Base-by-base conservation (phyloP, 208 protist species). In the Trypanosoma avium region DNA sequence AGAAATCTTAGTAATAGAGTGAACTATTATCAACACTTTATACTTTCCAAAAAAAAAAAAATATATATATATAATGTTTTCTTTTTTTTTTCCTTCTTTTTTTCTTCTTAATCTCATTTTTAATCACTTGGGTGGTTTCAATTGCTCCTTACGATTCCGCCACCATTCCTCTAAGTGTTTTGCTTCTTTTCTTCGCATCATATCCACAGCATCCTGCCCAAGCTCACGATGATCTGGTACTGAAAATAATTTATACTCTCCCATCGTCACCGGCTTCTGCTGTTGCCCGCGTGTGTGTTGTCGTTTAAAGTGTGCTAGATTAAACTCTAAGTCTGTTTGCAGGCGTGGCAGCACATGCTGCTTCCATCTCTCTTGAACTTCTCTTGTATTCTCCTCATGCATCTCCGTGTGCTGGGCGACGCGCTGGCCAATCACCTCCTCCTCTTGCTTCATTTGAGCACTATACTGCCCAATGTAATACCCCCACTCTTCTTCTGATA, bases 251-350 rank as follows among this genome's bases (percentile, higher is more conserved):
- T 61, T 79, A 57, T 94, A 94, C 73, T 92, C 84, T 8, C 71
- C 66, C 56, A 90, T 36, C 50, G 68, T 75, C 36, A 79, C 75
- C 3, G 75, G 56, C 29, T 71, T 40, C 26, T n/a, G 27, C 22
- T 15, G 67, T 21, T 68, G 64, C n/a, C 79, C 79, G 21, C 54
- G 47, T 27, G 63, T 68, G 47, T 84, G 77, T 36, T 84, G 70
- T 22, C 71, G 53, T 75, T 92, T 94, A 59, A 82, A 81, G 59
- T 92, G 70, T 10, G 64, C 61, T 6, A 92, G 46, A 59, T 94
- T 91, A 67, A 85, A 71, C 71, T 87, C 83, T 42, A 92, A 26
- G 49, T 94, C 88, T n/a, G 88, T 85, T 45, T 91, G 88, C 60
- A 90, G 35, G 12, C 68, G 70, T 29, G 85, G 84, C 69, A 77